Percentiles rank a stretch among this genome's conserved stretches.
phyloP scores from a whole-genome alignment of 2,329 filamentous ascomycete genomes.

The Pseudogymnoascus sp. region DNA sequence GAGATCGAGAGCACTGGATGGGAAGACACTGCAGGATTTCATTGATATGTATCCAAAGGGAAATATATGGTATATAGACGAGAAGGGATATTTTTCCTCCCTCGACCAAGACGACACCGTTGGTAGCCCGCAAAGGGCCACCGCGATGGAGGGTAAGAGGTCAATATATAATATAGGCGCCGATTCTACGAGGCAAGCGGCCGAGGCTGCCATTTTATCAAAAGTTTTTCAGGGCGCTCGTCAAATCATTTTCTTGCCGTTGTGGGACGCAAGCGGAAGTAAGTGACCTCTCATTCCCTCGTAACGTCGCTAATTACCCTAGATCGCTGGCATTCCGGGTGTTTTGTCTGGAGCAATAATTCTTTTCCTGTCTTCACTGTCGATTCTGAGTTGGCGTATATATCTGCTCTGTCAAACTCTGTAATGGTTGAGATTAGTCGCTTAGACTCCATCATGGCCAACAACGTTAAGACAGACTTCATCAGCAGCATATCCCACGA shows the following conservation, averaged over 20 bases:
- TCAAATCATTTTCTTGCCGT: constrained; percentile 25
- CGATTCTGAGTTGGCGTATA: constrained; percentile 21
- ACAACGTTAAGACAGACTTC: constrained; percentile 24
- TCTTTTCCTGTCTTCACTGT: constrained; percentile 21
- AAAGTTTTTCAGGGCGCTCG: constrained; percentile 22
- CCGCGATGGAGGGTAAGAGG: background rate
- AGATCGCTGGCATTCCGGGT: constrained; percentile 23
- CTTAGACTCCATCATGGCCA: constrained; percentile 21
- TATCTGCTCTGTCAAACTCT: constrained; percentile 22
- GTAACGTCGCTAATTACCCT: background rate
- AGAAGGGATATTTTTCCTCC: constrained; percentile 24
- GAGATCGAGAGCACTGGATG: constrained; percentile 19
- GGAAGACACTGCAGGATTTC: constrained; percentile 20
- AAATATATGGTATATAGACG: constrained; percentile 25
- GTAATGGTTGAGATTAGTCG: constrained; percentile 23
- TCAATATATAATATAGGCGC: background rate
- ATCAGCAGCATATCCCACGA: constrained; percentile 26
- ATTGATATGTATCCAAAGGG: constrained; percentile 24
- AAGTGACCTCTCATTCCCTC: constrained; percentile 5
- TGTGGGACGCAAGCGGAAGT: constrained; percentile 25
- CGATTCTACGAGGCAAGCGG: constrained; percentile 15
- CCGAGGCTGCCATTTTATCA: constrained; percentile 21
- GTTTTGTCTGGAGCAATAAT: constrained; percentile 22
- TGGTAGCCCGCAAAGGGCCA: constrained; percentile 4
- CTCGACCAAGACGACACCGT: constrained; percentile 19